phyloP scores from a whole-genome alignment of 352 stramenopile species.

The Pythium periplocum region DNA sequence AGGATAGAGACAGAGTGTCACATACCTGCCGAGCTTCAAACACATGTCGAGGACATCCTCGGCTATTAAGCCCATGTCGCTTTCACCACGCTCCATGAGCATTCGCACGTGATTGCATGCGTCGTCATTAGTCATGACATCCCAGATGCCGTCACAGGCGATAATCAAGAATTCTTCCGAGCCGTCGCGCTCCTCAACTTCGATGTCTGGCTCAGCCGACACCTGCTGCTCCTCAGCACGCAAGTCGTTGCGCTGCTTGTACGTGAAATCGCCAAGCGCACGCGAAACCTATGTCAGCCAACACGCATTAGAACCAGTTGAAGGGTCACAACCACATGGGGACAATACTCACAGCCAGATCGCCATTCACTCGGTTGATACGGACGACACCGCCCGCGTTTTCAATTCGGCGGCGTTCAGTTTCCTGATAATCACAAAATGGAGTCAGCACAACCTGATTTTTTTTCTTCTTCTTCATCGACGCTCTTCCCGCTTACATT shows the following conservation, averaged over 20 bases:
- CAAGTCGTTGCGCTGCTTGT: constrained; percentile 64
- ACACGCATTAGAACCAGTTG: constrained; percentile 8
- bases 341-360: constrained; percentile 57
- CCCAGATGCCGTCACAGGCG: constrained; percentile 92
- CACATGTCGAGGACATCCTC: constrained; percentile 81
- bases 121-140: constrained; percentile 91
- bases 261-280: constrained; percentile 74
- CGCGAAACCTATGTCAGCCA: constrained; percentile 49
- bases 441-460: too few species aligned
- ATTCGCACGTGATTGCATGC: constrained; percentile 79
- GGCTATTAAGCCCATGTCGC: constrained; percentile 62
- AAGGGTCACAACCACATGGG: constrained; percentile 11
- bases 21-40: constrained; percentile 61
- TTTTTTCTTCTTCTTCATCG: too few species aligned
- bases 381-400: constrained; percentile 65
- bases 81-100: constrained; percentile 66
- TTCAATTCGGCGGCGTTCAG: constrained; percentile 62
- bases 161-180: constrained; percentile 90
- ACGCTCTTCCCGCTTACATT: constrained; percentile 38
- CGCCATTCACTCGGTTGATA: constrained; percentile 77
- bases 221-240: constrained; percentile 69
- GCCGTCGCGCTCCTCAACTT: constrained; percentile 64
- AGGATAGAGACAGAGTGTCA: background rate
- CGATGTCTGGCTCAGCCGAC: constrained; percentile 86
- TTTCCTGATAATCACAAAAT: constrained; percentile 24